Conservation (phyloP, 805 yeast genomes). For the Starmerella apicola region DNA sequence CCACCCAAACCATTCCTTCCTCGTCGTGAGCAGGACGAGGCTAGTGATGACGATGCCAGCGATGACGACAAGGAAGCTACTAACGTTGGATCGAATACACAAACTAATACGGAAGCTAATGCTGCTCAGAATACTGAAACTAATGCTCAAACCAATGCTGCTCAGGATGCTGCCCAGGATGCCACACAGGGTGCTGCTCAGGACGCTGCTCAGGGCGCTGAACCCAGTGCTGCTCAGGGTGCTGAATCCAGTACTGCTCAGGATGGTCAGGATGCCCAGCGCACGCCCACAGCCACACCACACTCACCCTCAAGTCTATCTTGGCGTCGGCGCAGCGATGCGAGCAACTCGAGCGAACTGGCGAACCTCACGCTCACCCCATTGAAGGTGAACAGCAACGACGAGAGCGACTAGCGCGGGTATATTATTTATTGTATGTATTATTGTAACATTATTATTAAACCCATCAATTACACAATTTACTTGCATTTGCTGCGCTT, state of each 20-base stretch:
- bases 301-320: too few relatives aligned
- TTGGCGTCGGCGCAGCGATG: conserved; percentile 1
- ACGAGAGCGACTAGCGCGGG: background rate
- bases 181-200: too few relatives aligned
- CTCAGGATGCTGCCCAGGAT: too few relatives aligned
- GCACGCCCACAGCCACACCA: conserved; percentile 4
- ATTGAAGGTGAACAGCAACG: background rate
- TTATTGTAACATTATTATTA: too few relatives aligned
- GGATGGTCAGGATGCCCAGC: too few relatives aligned
- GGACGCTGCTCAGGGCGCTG: background rate
- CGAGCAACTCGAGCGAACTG: conserved; percentile 5
- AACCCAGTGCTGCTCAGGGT: background rate
- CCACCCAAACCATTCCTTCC: conserved; percentile 24
- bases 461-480: too few relatives aligned
- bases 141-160: too few relatives aligned
- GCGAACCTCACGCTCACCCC: conserved; percentile 15
- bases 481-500: too few relatives aligned
- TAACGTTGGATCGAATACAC: too few relatives aligned
- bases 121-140: too few relatives aligned
- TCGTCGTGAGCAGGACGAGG: background rate
- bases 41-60: background rate
- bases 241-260: background rate
- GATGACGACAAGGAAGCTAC: conserved; percentile 10
- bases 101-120: too few relatives aligned
- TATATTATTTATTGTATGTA: background rate